Percentiles rank a stretch among this genome's conserved stretches.
These are phyloP conservation scores for Solanum virginianum DNA, from an alignment of 257 asterid species.

Conservation along the genomic window DNA sequence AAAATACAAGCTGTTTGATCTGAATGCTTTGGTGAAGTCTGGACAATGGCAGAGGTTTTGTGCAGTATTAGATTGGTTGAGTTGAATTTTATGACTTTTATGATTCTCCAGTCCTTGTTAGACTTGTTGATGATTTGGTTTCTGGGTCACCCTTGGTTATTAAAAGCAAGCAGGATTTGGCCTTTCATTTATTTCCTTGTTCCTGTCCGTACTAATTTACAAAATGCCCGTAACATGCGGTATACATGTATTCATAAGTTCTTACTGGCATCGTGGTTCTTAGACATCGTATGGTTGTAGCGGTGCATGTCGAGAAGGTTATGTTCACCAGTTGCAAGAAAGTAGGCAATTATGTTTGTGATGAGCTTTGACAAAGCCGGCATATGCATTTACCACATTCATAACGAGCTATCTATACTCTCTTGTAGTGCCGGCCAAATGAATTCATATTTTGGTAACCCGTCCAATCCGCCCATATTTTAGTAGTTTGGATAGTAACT, in stretches of 20 bases:
- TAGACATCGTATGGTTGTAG: neutral
- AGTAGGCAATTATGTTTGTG: neutral
- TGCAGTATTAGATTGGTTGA: neutral
- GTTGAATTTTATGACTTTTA: neutral
- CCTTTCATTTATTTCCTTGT: neutral
- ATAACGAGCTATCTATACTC: too few relatives aligned
- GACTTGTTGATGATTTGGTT: too few relatives aligned
- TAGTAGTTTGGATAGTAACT: too few relatives aligned
- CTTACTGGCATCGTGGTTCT: neutral
- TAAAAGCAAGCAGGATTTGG: neutral
- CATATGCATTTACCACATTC: too few relatives aligned
- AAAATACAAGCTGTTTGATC: neutral
- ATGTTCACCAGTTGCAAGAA: neutral
- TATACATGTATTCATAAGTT: neutral
- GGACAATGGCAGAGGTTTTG: neutral
- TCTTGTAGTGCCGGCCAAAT: too few relatives aligned
- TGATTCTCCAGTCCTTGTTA: neutral
- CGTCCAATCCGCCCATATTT: too few relatives aligned
- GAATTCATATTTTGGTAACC: too few relatives aligned
- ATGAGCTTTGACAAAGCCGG: too few relatives aligned
- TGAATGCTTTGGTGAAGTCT: neutral
- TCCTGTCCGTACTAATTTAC: neutral
- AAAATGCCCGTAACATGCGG: too few relatives aligned
- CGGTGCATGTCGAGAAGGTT: neutral
- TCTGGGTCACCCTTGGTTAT: too few relatives aligned